Percentiles rank a stretch among this genome's conserved stretches.
Conservation (phyloP, 108 stramenopile genomes). For the Discostella stelligeroides region DNA sequence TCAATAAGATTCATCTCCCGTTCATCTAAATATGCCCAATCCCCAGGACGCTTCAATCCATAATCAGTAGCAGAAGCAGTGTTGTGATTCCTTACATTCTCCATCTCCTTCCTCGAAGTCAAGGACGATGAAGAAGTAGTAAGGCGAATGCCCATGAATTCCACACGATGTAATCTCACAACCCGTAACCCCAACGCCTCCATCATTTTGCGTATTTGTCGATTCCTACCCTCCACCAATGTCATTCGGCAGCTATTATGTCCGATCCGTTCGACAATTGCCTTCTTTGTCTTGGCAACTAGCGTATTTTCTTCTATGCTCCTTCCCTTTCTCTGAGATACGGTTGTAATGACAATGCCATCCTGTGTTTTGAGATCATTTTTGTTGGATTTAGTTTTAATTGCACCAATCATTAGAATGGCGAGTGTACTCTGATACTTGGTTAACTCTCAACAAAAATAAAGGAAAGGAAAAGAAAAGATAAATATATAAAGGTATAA, state of each 20-base stretch:
- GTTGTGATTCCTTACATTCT: too few relatives aligned
- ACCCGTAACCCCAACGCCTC: conserved; percentile 64
- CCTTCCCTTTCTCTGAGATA: conserved; percentile 56
- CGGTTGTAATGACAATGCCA: conserved; percentile 68
- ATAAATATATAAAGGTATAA: too few relatives aligned
- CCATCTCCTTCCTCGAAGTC: too few relatives aligned
- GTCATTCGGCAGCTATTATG: conserved; percentile 54
- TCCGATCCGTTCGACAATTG: conserved; percentile 38
- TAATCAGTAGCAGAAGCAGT: too few relatives aligned
- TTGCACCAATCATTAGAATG: not conserved
- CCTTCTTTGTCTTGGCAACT: conserved; percentile 66
- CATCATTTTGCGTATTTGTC: conserved; percentile 89
- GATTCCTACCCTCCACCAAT: conserved; percentile 80
- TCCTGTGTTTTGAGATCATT: conserved; percentile 1
- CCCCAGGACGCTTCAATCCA: too few relatives aligned
- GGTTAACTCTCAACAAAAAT: too few relatives aligned
- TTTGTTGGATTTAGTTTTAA: not conserved
- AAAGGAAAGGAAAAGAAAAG: not conserved
- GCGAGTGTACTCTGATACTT: not conserved
- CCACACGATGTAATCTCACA: too few relatives aligned
- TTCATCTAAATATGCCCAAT: too few relatives aligned
- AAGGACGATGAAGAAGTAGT: too few relatives aligned
- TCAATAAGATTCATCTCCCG: conserved; percentile 59
- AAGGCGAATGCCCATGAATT: too few relatives aligned
- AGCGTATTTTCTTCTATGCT: conserved; percentile 49